These are phyloP conservation scores for Gymnopus androsaceus DNA, from an alignment of 1,284 basidiomycete genomes.

Conservation along the genomic window DNA sequence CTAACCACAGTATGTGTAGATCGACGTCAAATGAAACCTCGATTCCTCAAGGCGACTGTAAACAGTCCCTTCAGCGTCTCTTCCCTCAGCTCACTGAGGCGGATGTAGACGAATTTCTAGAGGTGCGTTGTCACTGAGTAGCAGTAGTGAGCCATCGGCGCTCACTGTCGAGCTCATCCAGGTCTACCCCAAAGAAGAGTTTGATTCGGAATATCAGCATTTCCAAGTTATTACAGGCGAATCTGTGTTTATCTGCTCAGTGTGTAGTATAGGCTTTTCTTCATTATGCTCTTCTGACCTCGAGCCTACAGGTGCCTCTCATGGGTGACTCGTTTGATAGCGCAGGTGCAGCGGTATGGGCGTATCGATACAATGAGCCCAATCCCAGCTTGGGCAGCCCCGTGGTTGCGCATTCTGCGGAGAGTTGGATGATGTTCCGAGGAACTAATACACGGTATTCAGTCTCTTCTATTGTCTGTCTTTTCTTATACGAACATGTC, in stretches of 20 bases:
- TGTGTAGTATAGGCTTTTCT: conserved; percentile 29
- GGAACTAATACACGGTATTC: conserved; percentile 58
- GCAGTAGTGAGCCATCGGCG: no score
- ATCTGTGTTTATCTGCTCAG: conserved; percentile 49
- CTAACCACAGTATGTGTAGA: neutral
- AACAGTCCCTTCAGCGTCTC: conserved; percentile 7
- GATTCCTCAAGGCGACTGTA: conserved; percentile 9
- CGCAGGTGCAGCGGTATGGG: conserved; percentile 16
- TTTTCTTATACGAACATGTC: no score
- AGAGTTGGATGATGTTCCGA: conserved; percentile 43
- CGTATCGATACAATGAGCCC: conserved; percentile 45
- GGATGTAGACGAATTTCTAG: conserved; percentile 4
- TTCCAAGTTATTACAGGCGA: conserved; percentile 51
- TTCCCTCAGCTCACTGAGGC: conserved; percentile 3
- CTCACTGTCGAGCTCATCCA: neutral
- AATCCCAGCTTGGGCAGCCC: conserved; percentile 41
- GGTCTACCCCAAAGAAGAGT: conserved; percentile 29
- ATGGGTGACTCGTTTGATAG: conserved; percentile 43
- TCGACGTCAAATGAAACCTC: conserved; percentile 17
- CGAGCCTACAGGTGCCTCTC: conserved; percentile 39
- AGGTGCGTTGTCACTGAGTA: neutral
- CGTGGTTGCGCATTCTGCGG: conserved; percentile 50
- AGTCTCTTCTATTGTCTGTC: neutral
- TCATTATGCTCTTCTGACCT: neutral
- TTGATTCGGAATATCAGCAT: conserved; percentile 40